Percentiles rank a stretch among this genome's conserved stretches.
phyloP scores from a whole-genome alignment of 2,329 filamentous ascomycete species.

The Fusarium fujikuroi region DNA sequence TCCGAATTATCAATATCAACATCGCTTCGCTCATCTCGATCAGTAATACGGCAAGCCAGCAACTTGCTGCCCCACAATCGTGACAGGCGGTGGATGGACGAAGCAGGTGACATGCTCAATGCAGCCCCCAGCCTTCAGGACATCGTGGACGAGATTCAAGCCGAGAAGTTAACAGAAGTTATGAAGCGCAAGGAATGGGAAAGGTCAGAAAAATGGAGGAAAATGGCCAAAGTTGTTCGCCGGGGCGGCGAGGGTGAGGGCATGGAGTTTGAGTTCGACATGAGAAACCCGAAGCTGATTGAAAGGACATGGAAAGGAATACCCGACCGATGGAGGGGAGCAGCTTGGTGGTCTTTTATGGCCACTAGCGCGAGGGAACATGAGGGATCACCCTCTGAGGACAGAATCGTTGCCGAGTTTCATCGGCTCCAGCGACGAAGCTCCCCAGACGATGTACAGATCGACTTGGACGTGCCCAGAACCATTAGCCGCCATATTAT shows the following conservation, averaged over 20 bases:
- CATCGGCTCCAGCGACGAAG: constrained; percentile 76
- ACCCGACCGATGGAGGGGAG: constrained; percentile 91
- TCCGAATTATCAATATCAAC: constrained; percentile 60
- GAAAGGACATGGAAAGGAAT: constrained; percentile 98
- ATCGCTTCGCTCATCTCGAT: constrained; percentile 65
- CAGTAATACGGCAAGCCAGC: constrained; percentile 65
- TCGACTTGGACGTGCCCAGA: constrained; percentile 94
- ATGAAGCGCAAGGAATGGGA: constrained; percentile 71
- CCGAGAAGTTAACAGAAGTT: constrained; percentile 63
- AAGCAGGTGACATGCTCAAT: constrained; percentile 74
- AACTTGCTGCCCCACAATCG: constrained; percentile 71
- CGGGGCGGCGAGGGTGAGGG: constrained; percentile 64
- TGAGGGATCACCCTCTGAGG: constrained; percentile 70
- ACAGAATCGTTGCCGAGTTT: constrained; percentile 77
- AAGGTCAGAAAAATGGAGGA: constrained; percentile 74
- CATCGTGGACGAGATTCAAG: constrained; percentile 65
- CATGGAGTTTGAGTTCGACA: constrained; percentile 79
- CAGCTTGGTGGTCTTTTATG: constrained; percentile 95
- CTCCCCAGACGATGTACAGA: constrained; percentile 93
- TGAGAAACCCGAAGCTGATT: constrained; percentile 83
- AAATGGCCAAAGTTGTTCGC: constrained; percentile 69
- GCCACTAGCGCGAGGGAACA: constrained; percentile 76
- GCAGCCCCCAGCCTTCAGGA: constrained; percentile 67
- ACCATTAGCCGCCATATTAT: constrained; percentile 97
- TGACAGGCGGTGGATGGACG: constrained; percentile 70